Base-by-base conservation (phyloP, 2,329 filamentous ascomycete genomes). In the Fusarium odoratissimum region DNA sequence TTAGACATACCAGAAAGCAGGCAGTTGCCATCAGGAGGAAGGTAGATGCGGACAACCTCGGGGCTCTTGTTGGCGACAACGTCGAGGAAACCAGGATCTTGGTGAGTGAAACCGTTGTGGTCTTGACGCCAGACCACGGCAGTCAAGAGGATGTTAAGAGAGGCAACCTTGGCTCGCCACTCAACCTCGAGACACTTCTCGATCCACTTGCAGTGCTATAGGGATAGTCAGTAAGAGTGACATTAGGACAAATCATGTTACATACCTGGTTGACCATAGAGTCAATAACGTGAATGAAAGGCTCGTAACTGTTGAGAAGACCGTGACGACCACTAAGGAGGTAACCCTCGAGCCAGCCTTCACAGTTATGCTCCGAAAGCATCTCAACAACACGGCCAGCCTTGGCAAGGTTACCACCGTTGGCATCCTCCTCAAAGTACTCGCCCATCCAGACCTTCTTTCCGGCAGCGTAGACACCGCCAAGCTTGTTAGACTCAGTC, bases 381-480 rank as follows among this genome's bases (percentile, higher is more conserved):
- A 95, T 95, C 80, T 95, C 93, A 91, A 95, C 95, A 40, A 95
- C 92, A 33, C 92, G 88, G 21, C 93, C 93, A 19, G 87, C 86
- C 23, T 84, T 87, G 10, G 90, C 87, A 30, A 95, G 84, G 76
- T 95, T 94, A 69, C 93, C 92, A 14, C 92, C 92, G 76, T 95
- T 91, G 12, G 83, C 82, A 76, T 95, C 93, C 78, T 95, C 92
- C 8, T 93, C 90, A 69, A 95, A 92, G 79, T 92, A 93, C 55
- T 93, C 92, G 10, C 89, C 92, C 84, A 95, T 85, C 92, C 93
- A 95, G 7, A 93, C 92, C 82, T 95, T 95, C 86, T 94, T 92
- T 9, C 90, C 91, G 3, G 88, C 91, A 64, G 92, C 87, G 80
- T 95, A 95, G 49, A 95, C 90, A 30, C 87, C 87, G 3, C 84